Conservation (phyloP, 1,284 basidiomycete genomes). For the Puccinia coronata region DNA sequence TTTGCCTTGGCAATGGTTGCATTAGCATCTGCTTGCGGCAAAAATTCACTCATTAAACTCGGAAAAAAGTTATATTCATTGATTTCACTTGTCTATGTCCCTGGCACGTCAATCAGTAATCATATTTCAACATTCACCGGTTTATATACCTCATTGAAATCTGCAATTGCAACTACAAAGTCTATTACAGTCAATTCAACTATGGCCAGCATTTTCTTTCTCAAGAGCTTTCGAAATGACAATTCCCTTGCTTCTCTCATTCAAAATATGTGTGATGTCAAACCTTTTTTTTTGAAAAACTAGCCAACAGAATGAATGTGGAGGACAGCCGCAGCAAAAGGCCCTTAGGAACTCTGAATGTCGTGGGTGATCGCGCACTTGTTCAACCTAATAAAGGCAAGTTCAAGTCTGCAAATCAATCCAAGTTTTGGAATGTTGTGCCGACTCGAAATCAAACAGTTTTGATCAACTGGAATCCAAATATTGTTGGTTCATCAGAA, state of each 20-base stretch:
- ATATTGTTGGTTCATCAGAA: neutral
- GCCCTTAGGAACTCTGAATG: neutral
- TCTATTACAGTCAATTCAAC: neutral
- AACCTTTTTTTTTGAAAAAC: neutral
- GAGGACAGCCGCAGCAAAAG: neutral
- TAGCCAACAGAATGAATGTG: neutral
- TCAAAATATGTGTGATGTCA: neutral
- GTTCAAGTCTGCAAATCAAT: neutral
- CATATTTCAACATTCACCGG: neutral
- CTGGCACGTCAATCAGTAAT: neutral
- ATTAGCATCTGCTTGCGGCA: neutral
- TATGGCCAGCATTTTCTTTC: neutral
- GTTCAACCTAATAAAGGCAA: neutral
- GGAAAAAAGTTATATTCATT: too few species aligned
- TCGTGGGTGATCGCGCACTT: neutral
- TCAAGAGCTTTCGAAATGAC: too few species aligned
- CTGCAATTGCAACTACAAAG: neutral
- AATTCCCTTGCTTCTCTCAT: neutral
- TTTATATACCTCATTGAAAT: conserved; percentile 13
- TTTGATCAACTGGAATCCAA: too few species aligned
- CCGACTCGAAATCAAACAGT: conserved; percentile 6
- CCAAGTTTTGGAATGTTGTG: neutral
- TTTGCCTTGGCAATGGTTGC: neutral
- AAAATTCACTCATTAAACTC: too few species aligned
- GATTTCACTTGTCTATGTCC: neutral